A percentile compares a stretch with the other conserved stretches of the same genome.
phyloP scores from a whole-genome alignment of 78 protist genomes.

The Blattamonas nauphoetae region DNA sequence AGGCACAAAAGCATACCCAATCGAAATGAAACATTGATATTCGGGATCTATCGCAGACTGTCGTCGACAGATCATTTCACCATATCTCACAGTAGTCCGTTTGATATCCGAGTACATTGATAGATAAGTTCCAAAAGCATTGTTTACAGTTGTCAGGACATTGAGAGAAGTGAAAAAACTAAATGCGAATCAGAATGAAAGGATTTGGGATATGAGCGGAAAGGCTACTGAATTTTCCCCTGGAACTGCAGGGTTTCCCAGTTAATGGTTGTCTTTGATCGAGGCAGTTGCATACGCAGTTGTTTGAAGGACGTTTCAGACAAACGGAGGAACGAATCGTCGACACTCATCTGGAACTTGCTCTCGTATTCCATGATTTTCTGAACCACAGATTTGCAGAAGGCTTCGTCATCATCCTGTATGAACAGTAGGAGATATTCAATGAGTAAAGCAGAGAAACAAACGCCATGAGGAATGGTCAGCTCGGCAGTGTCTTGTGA shows the following conservation, averaged over 20 bases:
- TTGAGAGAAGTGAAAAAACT: too few relatives aligned
- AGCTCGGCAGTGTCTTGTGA: not conserved
- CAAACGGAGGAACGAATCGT: not conserved
- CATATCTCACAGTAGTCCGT: too few relatives aligned
- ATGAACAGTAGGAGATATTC: not conserved
- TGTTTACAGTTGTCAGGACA: too few relatives aligned
- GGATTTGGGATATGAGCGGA: too few relatives aligned
- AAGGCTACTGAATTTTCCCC: too few relatives aligned
- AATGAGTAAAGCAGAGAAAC: not conserved
- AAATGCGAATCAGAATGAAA: too few relatives aligned
- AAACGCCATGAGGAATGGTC: not conserved
- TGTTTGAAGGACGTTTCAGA: not conserved
- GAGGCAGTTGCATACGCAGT: not conserved
- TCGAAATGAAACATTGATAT: too few relatives aligned
- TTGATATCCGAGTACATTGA: too few relatives aligned
- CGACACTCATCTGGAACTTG: not conserved
- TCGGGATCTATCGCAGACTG: too few relatives aligned
- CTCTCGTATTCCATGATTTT: not conserved
- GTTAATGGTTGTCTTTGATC: not conserved
- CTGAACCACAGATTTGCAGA: not conserved
- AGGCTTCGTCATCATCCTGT: not conserved
- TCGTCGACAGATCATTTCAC: too few relatives aligned
- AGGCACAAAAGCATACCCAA: too few relatives aligned
- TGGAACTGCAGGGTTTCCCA: not conserved
- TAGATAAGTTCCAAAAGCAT: too few relatives aligned